Evolutionary conservation across 208 protist genomes (phyloP).

Genomic region (Leishmania braziliensis): DNA sequence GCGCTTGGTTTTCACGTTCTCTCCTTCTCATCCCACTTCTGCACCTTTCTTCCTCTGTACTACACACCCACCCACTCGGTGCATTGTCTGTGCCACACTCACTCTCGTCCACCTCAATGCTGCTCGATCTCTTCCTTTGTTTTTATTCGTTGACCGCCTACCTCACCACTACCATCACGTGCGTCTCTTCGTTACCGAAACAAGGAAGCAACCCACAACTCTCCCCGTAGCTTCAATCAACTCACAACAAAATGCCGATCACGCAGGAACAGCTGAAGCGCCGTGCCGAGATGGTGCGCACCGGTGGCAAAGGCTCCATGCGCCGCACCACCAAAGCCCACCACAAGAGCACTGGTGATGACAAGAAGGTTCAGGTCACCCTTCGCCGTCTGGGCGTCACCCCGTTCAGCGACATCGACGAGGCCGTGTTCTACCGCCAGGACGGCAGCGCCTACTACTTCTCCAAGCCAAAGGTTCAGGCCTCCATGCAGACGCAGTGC

Average conservation of each 20-base stretch:
- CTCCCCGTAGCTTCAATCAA: slow-evolving; percentile 3
- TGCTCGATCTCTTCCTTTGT: neutral
- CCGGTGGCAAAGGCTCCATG: slow-evolving; percentile 96
- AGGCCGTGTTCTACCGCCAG: slow-evolving; percentile 97
- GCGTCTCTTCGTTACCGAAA: neutral
- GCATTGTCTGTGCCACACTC: neutral
- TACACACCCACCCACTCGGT: neutral
- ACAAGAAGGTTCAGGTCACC: slow-evolving; percentile 95
- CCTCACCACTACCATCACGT: neutral
- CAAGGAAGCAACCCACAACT: neutral
- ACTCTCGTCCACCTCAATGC: neutral
- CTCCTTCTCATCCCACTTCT: neutral
- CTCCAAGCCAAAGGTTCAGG: slow-evolving; percentile 97
- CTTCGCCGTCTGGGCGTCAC: slow-evolving; percentile 95
- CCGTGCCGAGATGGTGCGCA: slow-evolving; percentile 93
- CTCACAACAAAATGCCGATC: slow-evolving; percentile 63
- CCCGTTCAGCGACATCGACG: slow-evolving; percentile 96
- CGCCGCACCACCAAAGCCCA: slow-evolving; percentile 80
- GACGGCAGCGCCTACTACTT: slow-evolving; percentile 97
- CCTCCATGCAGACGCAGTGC: slow-evolving; percentile 96
- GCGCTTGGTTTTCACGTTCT: neutral
- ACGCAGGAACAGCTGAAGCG: slow-evolving; percentile 85
- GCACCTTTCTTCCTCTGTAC: neutral
- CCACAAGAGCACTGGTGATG: slow-evolving; percentile 86
- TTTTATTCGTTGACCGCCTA: neutral